Base-by-base conservation (phyloP, 2,329 filamentous ascomycete genomes). In the Emericellopsis atlantica region DNA sequence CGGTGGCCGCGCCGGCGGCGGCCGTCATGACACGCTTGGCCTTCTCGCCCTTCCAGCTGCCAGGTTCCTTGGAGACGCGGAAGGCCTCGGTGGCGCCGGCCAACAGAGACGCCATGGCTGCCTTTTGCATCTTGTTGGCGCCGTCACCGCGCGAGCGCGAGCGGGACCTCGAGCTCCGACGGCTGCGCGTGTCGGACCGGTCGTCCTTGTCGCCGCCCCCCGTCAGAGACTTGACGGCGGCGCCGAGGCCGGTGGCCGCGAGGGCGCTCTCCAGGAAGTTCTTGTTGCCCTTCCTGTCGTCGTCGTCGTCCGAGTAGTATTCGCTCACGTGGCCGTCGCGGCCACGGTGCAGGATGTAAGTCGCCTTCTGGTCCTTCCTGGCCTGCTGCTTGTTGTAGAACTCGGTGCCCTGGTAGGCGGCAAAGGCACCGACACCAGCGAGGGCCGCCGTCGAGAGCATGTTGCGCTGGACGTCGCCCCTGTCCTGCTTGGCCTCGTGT, bases 81-180 rank as follows among this genome's bases (percentile, higher is more conserved):
- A 94, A 94, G 34, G 90, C 90, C 61, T 95, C 89, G 41, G 88
- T 84, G 33, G 89, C 90, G 51, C 88, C 90, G 24, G 90, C 89
- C 37, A 94, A 75, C 32, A 95, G 70, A 16, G 89, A 92, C 29
- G 90, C 89, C 67, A 92, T 90, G 57, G 89, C 86, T 29, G 88
- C 88, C 62, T 95, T 87, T 49, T 88, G 79, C 37, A 86, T 75
- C 51, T 84, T 84, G 51, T 66, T 70, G 31, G 66, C 61, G 11
- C 56, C 54, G 24, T 54, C 58, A 33, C 67, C 69, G 43, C 66
- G 65, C 35, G 71, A 68, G 42, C 68, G 64, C 26, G 72, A 75
- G 47, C 73, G 72, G 44, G 75, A 75, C 18, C 72, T 62, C 26
- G 65, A 65, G 32, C 61, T 62, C 8, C 70, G 68, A 46, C 74